Percentiles rank a stretch among this genome's conserved stretches.
Conservation (phyloP, 2,329 filamentous ascomycete species). For the Trichoderma atrobrunneum region DNA sequence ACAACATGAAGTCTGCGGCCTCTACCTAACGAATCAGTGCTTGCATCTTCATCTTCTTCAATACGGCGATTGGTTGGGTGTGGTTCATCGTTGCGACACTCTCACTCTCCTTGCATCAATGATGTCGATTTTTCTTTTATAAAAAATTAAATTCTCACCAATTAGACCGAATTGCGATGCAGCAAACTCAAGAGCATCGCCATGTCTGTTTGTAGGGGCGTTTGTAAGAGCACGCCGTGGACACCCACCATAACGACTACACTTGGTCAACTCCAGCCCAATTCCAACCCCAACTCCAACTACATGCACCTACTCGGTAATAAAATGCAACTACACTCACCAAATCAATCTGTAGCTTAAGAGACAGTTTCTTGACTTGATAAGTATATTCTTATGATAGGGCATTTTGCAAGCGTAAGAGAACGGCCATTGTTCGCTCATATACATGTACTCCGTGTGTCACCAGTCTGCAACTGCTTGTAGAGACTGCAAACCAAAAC, state of each 20-base stretch:
- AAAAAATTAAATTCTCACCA: neutral
- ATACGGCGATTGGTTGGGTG: neutral
- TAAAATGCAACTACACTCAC: neutral
- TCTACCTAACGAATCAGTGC: neutral
- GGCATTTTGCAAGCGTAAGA: neutral
- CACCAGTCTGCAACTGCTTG: neutral
- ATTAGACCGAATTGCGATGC: neutral
- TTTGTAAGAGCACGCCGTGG: too few relatives aligned
- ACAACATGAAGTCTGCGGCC: neutral
- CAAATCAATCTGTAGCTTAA: neutral
- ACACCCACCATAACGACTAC: too few relatives aligned
- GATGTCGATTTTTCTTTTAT: neutral
- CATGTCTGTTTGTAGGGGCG: too few relatives aligned
- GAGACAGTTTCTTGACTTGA: too few relatives aligned
- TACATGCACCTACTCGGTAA: neutral
- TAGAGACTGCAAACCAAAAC: neutral
- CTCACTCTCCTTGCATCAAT: neutral
- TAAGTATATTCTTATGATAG: neutral
- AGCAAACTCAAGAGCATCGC: neutral
- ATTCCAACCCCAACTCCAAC: too few relatives aligned
- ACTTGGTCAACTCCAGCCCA: too few relatives aligned
- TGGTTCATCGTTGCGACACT: neutral
- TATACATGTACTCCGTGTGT: neutral
- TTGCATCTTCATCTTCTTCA: neutral
- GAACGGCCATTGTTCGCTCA: neutral